Base-by-base conservation (phyloP, 805 yeast species). In the Starmerella ratchasimensis region DNA sequence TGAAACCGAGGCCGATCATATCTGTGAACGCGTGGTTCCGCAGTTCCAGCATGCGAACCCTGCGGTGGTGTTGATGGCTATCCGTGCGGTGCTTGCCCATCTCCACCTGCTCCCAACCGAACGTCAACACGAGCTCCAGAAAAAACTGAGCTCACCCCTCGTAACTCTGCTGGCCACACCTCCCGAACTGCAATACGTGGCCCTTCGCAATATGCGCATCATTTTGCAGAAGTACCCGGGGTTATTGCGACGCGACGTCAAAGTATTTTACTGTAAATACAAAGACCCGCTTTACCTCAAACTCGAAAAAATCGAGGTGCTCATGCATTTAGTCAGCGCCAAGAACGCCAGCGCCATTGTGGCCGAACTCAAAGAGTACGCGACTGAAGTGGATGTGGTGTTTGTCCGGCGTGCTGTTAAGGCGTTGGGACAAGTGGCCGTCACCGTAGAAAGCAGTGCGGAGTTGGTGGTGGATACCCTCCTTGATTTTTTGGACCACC, bases 41-140 rank as follows among this genome's bases (percentile, higher is more conserved):
- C 97, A 90, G 61, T 70, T 88, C 52, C 98, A 88, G 62, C 98
- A 88, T 57, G 96, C 81, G 18, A 88, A 88, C 56, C 94, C 98
- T 0, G 81, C 94, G 3, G 97, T 90, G 16, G 96, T 90, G 3
- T 63, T 88, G 47, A 72, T 82, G 20, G 71, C 95, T 1, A 74
- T 90, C 44, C 82, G 84, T 53, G 83, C 80, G 2, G 73, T 86
- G 5, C 56, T 88, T 15, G 71, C 72, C 40, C 93, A 84, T 54
- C 46, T 58, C 43, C 48, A 52, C n/a, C 38, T 47, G 7, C 55
- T 58, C 34, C 43, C 58, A 3, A 39, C 39, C 19, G 53, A 43
- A 3, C 59, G 59, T 19, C 54, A 58, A 27, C 70, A 68, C 13
- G 47, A 53, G 2, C 63, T 77, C 5, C 61, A 80, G 60, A 75